These are phyloP conservation scores for Sphaerostilbella broomeana DNA, from an alignment of 2,329 filamentous ascomycete species.

Conservation along the genomic window DNA sequence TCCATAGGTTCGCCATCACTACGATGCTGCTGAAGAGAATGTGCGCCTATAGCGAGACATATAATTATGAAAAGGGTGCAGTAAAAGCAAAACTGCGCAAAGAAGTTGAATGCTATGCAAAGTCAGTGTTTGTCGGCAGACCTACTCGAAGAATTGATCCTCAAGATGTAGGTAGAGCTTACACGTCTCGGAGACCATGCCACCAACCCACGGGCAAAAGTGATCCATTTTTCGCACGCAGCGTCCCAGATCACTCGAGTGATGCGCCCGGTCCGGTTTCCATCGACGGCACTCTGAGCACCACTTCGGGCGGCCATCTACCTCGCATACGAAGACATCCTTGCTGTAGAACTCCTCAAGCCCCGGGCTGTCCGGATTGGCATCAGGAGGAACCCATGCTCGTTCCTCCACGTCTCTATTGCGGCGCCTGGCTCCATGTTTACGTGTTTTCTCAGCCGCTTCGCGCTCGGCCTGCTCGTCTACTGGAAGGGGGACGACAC, in stretches of 20 bases:
- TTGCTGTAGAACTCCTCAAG: slow-evolving; percentile 73
- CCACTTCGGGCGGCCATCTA: slow-evolving; percentile 78
- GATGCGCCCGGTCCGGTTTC: slow-evolving; percentile 83
- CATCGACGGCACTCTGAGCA: slow-evolving; percentile 78
- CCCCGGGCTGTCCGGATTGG: slow-evolving; percentile 55
- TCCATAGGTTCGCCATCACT: slow-evolving; percentile 39
- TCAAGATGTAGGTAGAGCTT: too few species aligned
- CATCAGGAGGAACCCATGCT: slow-evolving; percentile 34
- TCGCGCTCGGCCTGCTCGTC: slow-evolving; percentile 26
- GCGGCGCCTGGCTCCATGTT: slow-evolving; percentile 15
- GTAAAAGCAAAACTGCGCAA: slow-evolving; percentile 79
- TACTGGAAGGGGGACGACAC: slow-evolving; percentile 57
- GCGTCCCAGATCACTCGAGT: slow-evolving; percentile 72
- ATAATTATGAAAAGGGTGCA: slow-evolving; percentile 60
- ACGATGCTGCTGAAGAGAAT: slow-evolving; percentile 53
- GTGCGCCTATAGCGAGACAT: slow-evolving; percentile 55
- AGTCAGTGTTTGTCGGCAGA: too few species aligned
- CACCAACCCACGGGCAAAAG: slow-evolving; percentile 95
- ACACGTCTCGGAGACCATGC: slow-evolving; percentile 78
- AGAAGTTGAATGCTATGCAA: slow-evolving; percentile 76
- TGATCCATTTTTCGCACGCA: slow-evolving; percentile 92
- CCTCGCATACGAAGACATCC: slow-evolving; percentile 77
- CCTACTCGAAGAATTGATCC: too few species aligned
- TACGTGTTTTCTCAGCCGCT: slow-evolving; percentile 25
- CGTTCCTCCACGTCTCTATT: slow-evolving; percentile 23